Evolutionary conservation across 2,329 filamentous ascomycete species (phyloP), one percentile per base, ranked within the genome.

Genomic region (Aspergillus candidus): DNA sequence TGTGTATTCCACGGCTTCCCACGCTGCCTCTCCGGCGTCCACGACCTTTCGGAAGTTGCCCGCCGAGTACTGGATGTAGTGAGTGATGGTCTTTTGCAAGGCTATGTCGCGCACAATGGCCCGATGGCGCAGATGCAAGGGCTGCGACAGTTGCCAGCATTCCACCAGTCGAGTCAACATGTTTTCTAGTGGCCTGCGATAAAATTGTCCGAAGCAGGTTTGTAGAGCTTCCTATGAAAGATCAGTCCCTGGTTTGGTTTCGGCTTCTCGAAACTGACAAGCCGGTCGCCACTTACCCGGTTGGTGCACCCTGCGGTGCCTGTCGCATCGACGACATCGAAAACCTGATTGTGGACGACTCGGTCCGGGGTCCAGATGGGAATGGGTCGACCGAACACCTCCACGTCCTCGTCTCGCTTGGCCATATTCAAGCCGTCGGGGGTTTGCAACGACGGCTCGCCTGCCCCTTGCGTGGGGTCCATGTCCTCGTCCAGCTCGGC

Each of bases 91-190:
- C 11, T 68, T 63, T 11, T 67, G 67, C 11, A 76, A 66, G 2
- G 69, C 66, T 5, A 72, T 75, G 43, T 81, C 78, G 48, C 77
- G 67, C 30, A 82, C 69, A 27, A 83, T 65, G 10, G 74, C 70
- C 12, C 80, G 61, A 54, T 81, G 77, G 13, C 75, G 72, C 15
- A 82, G 65, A 56, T 80, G 72, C 3, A 66, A 61, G 17, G 79
- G 79, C 52, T 83, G 80, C n/a, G 75, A 76, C 12, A 73, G 54
- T 42, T 78, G 72, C 73, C 78, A 81, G 43, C 71, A 66, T 44
- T 79, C 73, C 2, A 75, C 75, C 32, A 83, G 52, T 18, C 77
- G 72, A 38, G 61, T 62, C 15, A 82, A 56, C 14, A 72, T 62
- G 27, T 72, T 69, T 53, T 83, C 79, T 27, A 79, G 55, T 0